phyloP scores from a whole-genome alignment of 2,329 filamentous ascomycete species.

The Colletotrichum endophyticum region DNA sequence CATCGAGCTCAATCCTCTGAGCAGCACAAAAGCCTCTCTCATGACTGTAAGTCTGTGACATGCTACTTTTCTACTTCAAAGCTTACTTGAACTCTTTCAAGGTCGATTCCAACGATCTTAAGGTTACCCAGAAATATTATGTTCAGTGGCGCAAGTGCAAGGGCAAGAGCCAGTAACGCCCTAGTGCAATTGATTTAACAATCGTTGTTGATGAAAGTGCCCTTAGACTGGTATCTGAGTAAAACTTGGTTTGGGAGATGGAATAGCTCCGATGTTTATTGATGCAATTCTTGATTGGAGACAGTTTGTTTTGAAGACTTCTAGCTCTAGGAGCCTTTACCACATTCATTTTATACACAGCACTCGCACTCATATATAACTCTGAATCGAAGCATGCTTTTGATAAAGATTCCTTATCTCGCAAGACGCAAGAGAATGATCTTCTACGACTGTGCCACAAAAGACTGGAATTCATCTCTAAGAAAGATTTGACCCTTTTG shows the following conservation, averaged over 20 bases:
- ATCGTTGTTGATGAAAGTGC: neutral
- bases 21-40: slow-evolving; percentile 20
- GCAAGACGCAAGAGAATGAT: neutral
- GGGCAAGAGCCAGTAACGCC: neutral
- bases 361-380: neutral
- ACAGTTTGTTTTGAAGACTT: neutral
- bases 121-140: neutral
- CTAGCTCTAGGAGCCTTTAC: fast-evolving
- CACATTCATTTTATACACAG: neutral
- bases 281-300: neutral
- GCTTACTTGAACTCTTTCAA: neutral
- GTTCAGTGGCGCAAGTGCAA: neutral
- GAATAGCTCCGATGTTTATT: fast-evolving
- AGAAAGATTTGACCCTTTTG: fast-evolving
- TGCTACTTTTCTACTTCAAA: neutral
- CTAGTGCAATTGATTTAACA: neutral
- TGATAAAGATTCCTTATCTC: neutral
- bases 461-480: fast-evolving
- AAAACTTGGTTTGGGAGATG: neutral
- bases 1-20: slow-evolving; percentile 37
- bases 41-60: slow-evolving; percentile 28
- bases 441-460: neutral
- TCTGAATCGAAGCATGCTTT: neutral
- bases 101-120: neutral
- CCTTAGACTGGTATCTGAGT: neutral